A percentile compares a stretch with the other conserved stretches of the same genome.
These are phyloP conservation scores for Alternaria incomplexa DNA, from an alignment of 2,329 filamentous ascomycete genomes.

Conservation along the genomic window DNA sequence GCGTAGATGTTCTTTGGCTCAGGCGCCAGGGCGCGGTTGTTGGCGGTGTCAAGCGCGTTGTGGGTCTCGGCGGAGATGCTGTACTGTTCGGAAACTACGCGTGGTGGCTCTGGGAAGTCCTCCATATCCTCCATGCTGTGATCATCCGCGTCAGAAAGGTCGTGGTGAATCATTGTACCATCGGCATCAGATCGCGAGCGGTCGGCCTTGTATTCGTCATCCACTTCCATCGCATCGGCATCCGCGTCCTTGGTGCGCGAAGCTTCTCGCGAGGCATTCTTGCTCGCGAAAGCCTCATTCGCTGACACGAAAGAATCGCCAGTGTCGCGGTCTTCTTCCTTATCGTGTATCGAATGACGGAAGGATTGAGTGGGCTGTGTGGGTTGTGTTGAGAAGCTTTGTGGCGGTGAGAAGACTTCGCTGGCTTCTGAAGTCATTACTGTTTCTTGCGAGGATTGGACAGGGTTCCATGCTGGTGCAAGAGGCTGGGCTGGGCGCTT, in stretches of 20 bases:
- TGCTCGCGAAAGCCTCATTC: conserved; percentile 50
- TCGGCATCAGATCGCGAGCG: conserved; percentile 25
- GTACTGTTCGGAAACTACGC: conserved; percentile 35
- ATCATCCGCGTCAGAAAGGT: conserved; percentile 25
- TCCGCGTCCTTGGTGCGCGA: conserved; percentile 26
- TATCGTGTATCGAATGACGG: conserved; percentile 26
- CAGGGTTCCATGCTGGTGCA: conserved; percentile 41
- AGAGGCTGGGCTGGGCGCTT: conserved; percentile 48
- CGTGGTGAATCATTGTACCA: conserved; percentile 36
- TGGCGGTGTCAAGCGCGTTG: conserved; percentile 37
- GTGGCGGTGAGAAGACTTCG: conserved; percentile 40
- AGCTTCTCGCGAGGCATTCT: conserved; percentile 37
- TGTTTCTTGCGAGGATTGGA: conserved; percentile 40
- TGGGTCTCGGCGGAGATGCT: conserved; percentile 43
- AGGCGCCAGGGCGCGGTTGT: conserved; percentile 25
- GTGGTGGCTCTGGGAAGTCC: conserved; percentile 30
- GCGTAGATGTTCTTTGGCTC: conserved; percentile 32
- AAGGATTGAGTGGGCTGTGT: conserved; percentile 41
- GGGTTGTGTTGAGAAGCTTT: conserved; percentile 42
- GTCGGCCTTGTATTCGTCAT: conserved; percentile 34
- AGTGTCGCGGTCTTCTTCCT: conserved; percentile 40
- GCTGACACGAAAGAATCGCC: conserved; percentile 58
- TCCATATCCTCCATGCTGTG: conserved; percentile 26
- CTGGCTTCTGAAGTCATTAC: conserved; percentile 32
- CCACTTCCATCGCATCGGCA: conserved; percentile 40